phyloP scores from a whole-genome alignment of 805 yeast species.

The Limtongozyma cylindracea region DNA sequence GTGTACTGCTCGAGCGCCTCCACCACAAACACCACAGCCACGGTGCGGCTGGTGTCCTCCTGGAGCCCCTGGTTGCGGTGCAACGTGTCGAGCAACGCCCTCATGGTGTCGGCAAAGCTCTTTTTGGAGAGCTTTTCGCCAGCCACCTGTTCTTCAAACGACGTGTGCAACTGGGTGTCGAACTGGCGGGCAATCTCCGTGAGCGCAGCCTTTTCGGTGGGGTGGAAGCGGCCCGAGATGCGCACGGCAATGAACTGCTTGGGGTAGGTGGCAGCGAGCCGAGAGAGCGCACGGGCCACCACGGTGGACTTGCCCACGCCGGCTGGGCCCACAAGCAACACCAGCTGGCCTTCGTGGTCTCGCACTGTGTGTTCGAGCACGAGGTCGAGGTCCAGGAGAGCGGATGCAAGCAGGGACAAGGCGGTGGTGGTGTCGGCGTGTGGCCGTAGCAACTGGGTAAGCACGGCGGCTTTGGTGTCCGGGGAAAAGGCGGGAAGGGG shows the following conservation, averaged over 20 bases:
- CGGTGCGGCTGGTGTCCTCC: slow-evolving; percentile 4
- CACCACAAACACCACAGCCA: slow-evolving; percentile 50
- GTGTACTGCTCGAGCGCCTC: slow-evolving; percentile 77
- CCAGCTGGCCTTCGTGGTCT: slow-evolving; percentile 60
- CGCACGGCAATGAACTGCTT: slow-evolving; percentile 35
- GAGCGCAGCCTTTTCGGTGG: slow-evolving; percentile 57
- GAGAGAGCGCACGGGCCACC: slow-evolving; percentile 26
- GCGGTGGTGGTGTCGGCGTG: no score
- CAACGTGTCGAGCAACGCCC: slow-evolving; percentile 13
- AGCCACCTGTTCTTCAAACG: slow-evolving; percentile 23
- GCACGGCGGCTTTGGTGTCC: slow-evolving; percentile 1
- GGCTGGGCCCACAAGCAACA: slow-evolving; percentile 57
- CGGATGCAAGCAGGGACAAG: no score
- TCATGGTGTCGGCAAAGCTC: no score
- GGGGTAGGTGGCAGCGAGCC: slow-evolving; percentile 12
- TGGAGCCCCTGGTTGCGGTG: slow-evolving; percentile 3
- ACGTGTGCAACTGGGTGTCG: slow-evolving; percentile 12
- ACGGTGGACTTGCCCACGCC: slow-evolving; percentile 52
- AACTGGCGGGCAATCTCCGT: slow-evolving; percentile 71
- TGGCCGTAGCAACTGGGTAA: slow-evolving; percentile 10
- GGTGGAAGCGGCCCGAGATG: slow-evolving; percentile 47
- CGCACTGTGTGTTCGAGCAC: slow-evolving; percentile 39
- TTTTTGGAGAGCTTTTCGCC: slow-evolving; percentile 38
- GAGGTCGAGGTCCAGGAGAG: slow-evolving; percentile 31
- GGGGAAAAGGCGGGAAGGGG: no score